Evolutionary conservation across 1,139 yeast species (phyloP), one percentile per base, ranked within the genome.

Genomic region (Diutina mesorugosa): DNA sequence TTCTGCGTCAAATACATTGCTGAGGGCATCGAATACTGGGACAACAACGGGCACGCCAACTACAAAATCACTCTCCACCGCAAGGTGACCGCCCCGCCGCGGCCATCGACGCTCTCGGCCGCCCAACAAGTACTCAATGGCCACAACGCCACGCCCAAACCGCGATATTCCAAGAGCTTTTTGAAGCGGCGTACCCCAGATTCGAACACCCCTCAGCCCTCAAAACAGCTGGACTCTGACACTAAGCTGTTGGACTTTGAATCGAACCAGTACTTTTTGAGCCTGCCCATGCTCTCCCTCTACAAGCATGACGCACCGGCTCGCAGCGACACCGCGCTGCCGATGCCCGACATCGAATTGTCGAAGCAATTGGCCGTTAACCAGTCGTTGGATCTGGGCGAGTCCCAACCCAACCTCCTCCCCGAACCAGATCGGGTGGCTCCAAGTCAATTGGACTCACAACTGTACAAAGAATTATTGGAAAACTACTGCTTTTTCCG

Each of bases 1-100:
- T 72, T 87, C 62, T 88, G 95, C 64, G 77, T 88, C 48, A 77
- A 81, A 57, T 89, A 83, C 66, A 66, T 65, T 54, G 68, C 81
- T 32, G 71, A 72, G 38, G 74, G 75, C 30, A 66, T 68, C 38
- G 91, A 85, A 62, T 80, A 66, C 65, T 90, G 96, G 96, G 96
- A 89, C 68, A 89, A 87, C 70, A 89, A 90, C 68, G 61, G 69
- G 47, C 66, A 65, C 55, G 67, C 70, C 56, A 89, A 89, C 68
- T 89, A 86, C 68, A 74, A 73, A 55, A 73, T 88, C 32, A 16
- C 21, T 9, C 41, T 53, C 12, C n/a, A n/a, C 18, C 46, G 46
- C n/a, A 14, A 7, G 29, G 28, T 29, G 9, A 10, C 26, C n/a
- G 18, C 21, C 10, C 38, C 5, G 14, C 12, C n/a, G 2, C 35